Evolutionary conservation across 768 basidiomycete genomes (phyloP), one percentile per base, ranked within the genome.

Genomic region (Suillus subluteus): DNA sequence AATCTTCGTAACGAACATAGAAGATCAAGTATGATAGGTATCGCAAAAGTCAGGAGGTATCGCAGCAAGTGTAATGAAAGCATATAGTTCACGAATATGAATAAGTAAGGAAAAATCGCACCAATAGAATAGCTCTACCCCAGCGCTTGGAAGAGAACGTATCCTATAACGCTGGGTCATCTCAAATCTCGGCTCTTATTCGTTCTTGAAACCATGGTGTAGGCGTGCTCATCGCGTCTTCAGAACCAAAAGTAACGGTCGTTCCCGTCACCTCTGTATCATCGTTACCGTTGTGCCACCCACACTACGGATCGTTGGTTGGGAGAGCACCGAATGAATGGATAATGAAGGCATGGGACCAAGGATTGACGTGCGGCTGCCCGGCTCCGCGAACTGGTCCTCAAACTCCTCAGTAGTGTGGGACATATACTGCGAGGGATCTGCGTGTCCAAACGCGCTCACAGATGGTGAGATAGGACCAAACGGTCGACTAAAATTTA

Each of bases 401-500:
- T 61, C 65, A 4, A 54, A 58, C 21, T 61, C 26, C n/a, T 61
- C 66, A 7, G 65, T n/a, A 6, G 48, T 54, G 3, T 55, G 61
- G 6, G 62, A 63, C 59, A 43, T 61, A 26, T 61, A 61, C 40
- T 26, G 40, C 18, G 15, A 3, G 69, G 69, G 41, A 75, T 65
- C 21, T 77, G 44, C 64, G 16, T 52, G 50, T 12, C 86, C 85
- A 71, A 88, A 86, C 0, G 83, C 84, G 0, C 86, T 87, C 58
- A 84, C 67, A 0, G 84, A 79, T 40, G 87, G 87, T 3, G 87
- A 87, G 43, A 81, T 71, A 7, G 77, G 71, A 40, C 67, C 70
- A 40, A 75, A 76, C 58, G 75, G 78, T 32, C 85, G 82, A 26
- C 81, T 82, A 2, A 85, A 83, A 64, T 83, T 82, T 0, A 82